Conservation (phyloP, 345 rosid species). For the Camelina hispida region DNA sequence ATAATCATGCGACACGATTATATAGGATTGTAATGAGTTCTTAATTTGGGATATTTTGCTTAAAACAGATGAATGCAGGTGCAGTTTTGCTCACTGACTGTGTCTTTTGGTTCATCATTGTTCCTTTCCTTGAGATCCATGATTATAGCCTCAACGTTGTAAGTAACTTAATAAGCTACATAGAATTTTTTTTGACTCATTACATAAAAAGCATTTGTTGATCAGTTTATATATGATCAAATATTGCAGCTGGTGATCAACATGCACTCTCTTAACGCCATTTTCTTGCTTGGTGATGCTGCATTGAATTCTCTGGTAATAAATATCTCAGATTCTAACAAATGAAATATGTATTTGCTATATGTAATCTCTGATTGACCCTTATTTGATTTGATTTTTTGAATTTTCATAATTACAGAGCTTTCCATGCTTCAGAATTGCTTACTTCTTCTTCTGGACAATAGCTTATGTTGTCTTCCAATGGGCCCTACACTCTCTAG, state of each 20-base stretch:
- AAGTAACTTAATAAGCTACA: slow-evolving; percentile 42
- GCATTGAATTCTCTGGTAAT: slow-evolving; percentile 83
- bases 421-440: slow-evolving; percentile 86
- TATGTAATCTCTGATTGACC: neutral
- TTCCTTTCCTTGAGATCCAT: slow-evolving; percentile 82
- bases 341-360: neutral
- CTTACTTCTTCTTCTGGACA: slow-evolving; percentile 91
- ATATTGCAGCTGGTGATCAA: slow-evolving; percentile 67
- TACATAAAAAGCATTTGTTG: neutral
- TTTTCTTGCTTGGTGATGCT: slow-evolving; percentile 82
- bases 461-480: slow-evolving; percentile 77
- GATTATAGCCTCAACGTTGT: slow-evolving; percentile 75
- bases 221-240: neutral
- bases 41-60: slow-evolving; percentile 15
- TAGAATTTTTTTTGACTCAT: neutral
- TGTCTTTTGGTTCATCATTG: slow-evolving; percentile 92
- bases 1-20: neutral
- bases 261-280: slow-evolving; percentile 84
- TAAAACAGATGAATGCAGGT: slow-evolving; percentile 91
- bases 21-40: neutral
- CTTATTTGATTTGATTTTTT: neutral
- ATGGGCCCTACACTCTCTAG: slow-evolving; percentile 81
- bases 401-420: slow-evolving; percentile 53
- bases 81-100: slow-evolving; percentile 94
- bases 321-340: slow-evolving; percentile 27